phyloP scores from a whole-genome alignment of 495 filamentous ascomycete species.

The Penicillium samsonianum region DNA sequence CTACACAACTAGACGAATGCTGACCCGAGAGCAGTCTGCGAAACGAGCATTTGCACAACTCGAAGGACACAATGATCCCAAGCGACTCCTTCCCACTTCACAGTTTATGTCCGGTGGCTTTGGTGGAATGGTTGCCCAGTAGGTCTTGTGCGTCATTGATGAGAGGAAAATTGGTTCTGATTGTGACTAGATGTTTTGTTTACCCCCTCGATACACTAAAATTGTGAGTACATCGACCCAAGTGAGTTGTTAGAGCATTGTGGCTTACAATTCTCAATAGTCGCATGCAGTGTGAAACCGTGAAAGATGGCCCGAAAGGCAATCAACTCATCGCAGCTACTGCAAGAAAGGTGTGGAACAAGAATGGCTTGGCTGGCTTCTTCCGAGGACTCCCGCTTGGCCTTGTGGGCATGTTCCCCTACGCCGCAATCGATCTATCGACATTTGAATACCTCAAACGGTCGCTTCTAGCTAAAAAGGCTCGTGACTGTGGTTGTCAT shows the following conservation, averaged over 20 bases:
- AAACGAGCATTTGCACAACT: conserved; percentile 83
- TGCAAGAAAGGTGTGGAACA: conserved; percentile 78
- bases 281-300: conserved; percentile 92
- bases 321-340: conserved; percentile 83
- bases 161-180: conserved; percentile 21
- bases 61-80: conserved; percentile 86
- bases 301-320: conserved; percentile 78
- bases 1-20: background rate
- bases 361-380: conserved; percentile 70
- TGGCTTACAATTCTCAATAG: conserved; percentile 37
- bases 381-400: conserved; percentile 94
- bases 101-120: conserved; percentile 90
- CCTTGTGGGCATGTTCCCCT: conserved; percentile 94
- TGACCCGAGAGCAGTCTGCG: conserved; percentile 59
- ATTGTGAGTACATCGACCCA: conserved; percentile 60
- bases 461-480: conserved; percentile 66
- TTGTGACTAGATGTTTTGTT: conserved; percentile 68
- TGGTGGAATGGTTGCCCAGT: conserved; percentile 92
- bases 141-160: conserved; percentile 30
- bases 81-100: conserved; percentile 73
- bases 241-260: background rate
- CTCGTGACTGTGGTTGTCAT: conserved; percentile 66
- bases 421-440: conserved; percentile 93
- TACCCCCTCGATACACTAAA: conserved; percentile 98
- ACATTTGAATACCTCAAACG: conserved; percentile 93